Evolutionary conservation across 2,329 filamentous ascomycete genomes (phyloP).

Genomic region (Colletotrichum zoysiae): DNA sequence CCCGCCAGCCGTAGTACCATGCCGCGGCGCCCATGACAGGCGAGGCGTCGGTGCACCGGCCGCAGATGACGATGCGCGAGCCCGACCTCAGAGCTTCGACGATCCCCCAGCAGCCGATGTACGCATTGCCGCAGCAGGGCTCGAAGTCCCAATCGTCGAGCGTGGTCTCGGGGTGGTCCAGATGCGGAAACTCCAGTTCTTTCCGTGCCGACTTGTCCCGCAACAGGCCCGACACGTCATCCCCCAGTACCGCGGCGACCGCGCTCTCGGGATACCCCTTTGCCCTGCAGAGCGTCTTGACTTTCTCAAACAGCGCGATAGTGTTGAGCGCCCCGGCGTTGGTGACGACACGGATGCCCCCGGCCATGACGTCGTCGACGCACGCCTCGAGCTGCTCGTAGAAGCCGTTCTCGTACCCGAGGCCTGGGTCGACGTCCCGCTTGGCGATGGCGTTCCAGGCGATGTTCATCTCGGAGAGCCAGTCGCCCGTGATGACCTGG

Average conservation of each 20-base stretch:
- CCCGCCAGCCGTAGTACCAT: conserved; percentile 64
- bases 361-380: conserved; percentile 52
- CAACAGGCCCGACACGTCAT: conserved; percentile 33
- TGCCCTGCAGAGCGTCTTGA: conserved; percentile 47
- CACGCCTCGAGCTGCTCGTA: conserved; percentile 51
- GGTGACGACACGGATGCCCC: conserved; percentile 53
- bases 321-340: conserved; percentile 57
- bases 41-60: conserved; percentile 58
- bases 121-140: conserved; percentile 56
- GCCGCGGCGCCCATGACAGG: conserved; percentile 65
- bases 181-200: conserved; percentile 44
- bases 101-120: conserved; percentile 63
- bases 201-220: neutral
- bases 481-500: conserved; percentile 55
- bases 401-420: conserved; percentile 39
- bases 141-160: conserved; percentile 47
- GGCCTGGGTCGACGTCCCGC: conserved; percentile 37
- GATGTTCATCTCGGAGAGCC: conserved; percentile 65
- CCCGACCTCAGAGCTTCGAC: conserved; percentile 53
- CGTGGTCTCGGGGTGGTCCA: conserved; percentile 48
- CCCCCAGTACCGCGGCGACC: conserved; percentile 23
- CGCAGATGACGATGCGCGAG: conserved; percentile 58
- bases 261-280: conserved; percentile 27
- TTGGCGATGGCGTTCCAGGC: conserved; percentile 55
- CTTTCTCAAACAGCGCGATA: conserved; percentile 48